Evolutionary conservation across 345 rosid species (phyloP).

Genomic region (Ricinus communis): DNA sequence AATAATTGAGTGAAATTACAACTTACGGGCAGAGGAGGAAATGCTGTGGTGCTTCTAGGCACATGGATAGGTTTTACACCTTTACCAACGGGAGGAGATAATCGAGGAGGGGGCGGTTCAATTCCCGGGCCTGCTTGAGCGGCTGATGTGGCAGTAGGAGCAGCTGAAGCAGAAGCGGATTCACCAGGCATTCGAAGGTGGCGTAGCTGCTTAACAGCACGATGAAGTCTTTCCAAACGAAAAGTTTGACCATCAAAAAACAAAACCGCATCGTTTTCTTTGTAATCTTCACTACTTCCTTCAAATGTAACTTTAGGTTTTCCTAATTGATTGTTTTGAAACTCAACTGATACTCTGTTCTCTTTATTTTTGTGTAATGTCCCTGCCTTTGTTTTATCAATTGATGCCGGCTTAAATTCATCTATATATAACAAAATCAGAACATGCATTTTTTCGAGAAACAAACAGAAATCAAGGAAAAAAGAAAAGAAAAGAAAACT

Average conservation of each 20-base stretch:
- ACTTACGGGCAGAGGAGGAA: constrained; percentile 57
- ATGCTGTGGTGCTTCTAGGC: constrained; percentile 30
- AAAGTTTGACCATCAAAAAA: constrained; percentile 75
- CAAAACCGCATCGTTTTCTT: constrained; percentile 70
- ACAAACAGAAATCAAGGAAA: no score
- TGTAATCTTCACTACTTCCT: constrained; percentile 84
- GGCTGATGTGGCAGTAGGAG: constrained; percentile 30
- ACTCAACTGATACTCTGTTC: constrained; percentile 75
- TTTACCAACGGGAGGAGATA: constrained; percentile 47
- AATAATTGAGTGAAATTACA: constrained; percentile 4
- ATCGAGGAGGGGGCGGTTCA: constrained; percentile 52
- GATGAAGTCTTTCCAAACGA: constrained; percentile 71
- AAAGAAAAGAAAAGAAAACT: constrained; percentile 28
- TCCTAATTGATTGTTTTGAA: constrained; percentile 77
- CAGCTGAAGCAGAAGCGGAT: constrained; percentile 41
- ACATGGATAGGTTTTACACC: constrained; percentile 41
- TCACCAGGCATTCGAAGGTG: constrained; percentile 66
- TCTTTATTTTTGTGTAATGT: constrained; percentile 69
- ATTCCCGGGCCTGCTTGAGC: constrained; percentile 37
- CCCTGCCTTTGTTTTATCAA: constrained; percentile 72
- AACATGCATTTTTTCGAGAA: neutral
- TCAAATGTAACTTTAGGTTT: constrained; percentile 80
- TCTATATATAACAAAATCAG: constrained; percentile 34
- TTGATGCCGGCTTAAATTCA: constrained; percentile 88
- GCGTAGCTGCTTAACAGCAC: constrained; percentile 84